phyloP scores from a whole-genome alignment of 106 monocot species.

The Dactylorhiza incarnata region DNA sequence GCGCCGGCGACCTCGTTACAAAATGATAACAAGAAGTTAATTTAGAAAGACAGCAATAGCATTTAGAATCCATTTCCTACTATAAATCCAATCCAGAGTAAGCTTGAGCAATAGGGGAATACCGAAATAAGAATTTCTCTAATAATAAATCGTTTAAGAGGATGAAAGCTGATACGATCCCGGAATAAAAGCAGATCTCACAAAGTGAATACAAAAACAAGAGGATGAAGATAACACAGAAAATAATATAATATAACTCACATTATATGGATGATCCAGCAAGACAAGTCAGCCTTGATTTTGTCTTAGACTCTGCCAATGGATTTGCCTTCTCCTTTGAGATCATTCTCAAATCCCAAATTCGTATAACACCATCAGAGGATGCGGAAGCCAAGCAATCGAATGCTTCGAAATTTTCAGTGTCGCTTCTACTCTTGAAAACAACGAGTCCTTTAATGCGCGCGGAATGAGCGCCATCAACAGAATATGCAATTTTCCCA shows the following conservation, averaged over 20 bases:
- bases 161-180: too few relatives aligned
- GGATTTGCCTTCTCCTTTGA: slow-evolving; percentile 39
- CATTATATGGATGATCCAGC: slow-evolving; percentile 71
- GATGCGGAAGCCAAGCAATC: slow-evolving; percentile 72
- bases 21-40: background rate
- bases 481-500: slow-evolving; percentile 64
- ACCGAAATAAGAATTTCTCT: background rate
- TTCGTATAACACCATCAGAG: slow-evolving; percentile 77
- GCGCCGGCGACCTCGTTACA: too few relatives aligned
- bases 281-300: slow-evolving; percentile 85
- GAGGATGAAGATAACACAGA: background rate
- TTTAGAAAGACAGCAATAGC: background rate
- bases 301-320: slow-evolving; percentile 73
- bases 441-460: slow-evolving; percentile 87
- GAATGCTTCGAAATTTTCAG: slow-evolving; percentile 27
- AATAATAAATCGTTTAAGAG: background rate
- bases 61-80: background rate
- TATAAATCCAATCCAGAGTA: background rate
- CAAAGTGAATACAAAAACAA: background rate
- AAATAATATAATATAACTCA: slow-evolving; percentile 22
- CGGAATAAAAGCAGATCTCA: background rate
- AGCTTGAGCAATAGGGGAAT: background rate
- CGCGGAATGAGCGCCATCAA: slow-evolving; percentile 61
- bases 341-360: slow-evolving; percentile 77
- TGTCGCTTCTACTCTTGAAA: slow-evolving; percentile 27